phyloP scores from a whole-genome alignment of 176 grass and related monocot genomes.

The Leersia perrieri region DNA sequence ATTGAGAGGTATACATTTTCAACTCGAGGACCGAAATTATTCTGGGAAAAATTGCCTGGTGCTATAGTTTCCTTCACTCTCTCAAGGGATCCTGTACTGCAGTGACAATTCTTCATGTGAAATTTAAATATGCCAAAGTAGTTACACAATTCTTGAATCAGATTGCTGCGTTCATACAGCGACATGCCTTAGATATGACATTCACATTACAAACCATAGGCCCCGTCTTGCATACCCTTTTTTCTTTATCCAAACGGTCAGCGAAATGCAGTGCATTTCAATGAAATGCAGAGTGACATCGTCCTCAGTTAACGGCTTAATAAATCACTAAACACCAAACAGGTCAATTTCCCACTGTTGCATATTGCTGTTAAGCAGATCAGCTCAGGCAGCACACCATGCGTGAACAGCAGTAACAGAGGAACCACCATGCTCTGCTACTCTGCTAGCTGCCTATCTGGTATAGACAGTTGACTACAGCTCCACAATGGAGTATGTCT shows the following conservation, averaged over 20 bases:
- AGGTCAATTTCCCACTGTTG: background rate
- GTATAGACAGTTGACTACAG: constrained; percentile 17
- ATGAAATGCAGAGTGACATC: background rate
- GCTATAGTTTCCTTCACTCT: no score
- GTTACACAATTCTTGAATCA: background rate
- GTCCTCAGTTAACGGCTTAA: background rate
- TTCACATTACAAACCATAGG: background rate
- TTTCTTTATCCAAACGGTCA: no score
- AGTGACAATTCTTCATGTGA: background rate
- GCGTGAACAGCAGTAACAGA: background rate
- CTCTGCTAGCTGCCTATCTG: background rate
- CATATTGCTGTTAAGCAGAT: background rate
- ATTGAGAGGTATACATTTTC: no score
- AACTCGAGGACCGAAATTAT: no score
- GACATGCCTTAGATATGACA: background rate
- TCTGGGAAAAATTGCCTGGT: no score
- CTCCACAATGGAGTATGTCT: background rate
- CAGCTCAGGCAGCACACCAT: background rate
- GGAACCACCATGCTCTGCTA: background rate
- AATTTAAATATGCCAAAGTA: background rate
- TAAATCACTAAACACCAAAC: background rate
- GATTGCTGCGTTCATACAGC: background rate
- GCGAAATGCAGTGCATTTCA: background rate
- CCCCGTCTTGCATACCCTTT: no score
- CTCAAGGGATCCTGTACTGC: no score